phyloP scores from a whole-genome alignment of 306 rosid species.

The Malus asiatica region DNA sequence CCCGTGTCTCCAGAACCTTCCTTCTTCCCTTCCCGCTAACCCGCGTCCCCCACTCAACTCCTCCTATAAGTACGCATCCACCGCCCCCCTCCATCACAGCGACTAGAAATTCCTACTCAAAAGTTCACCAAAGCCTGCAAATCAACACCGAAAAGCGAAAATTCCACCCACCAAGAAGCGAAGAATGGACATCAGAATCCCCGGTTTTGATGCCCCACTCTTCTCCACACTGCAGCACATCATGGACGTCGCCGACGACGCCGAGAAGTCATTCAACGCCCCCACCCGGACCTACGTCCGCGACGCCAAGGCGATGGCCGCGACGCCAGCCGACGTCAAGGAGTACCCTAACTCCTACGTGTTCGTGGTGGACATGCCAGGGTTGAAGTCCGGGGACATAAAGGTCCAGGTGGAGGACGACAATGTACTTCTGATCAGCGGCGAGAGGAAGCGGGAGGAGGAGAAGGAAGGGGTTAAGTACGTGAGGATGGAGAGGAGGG shows the following conservation, averaged over 20 bases:
- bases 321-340: conserved; percentile 83
- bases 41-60: neutral
- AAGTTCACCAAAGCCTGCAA: neutral
- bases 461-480: conserved; percentile 73
- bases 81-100: fast-evolving
- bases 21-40: neutral
- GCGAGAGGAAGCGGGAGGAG: conserved; percentile 89
- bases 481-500: conserved; percentile 81
- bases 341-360: conserved; percentile 55
- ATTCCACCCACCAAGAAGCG: neutral
- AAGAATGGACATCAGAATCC: conserved; percentile 59
- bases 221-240: conserved; percentile 54
- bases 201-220: conserved; percentile 63
- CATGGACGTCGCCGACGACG: conserved; percentile 40
- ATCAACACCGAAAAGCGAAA: neutral
- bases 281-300: conserved; percentile 61
- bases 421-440: conserved; percentile 61
- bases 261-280: conserved; percentile 44
- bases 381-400: conserved; percentile 72
- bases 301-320: conserved; percentile 82
- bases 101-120: neutral
- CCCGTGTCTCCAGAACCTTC: conserved; percentile 16
- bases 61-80: neutral
- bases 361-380: conserved; percentile 88
- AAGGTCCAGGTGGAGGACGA: conserved; percentile 91